A percentile compares a stretch with the other conserved stretches of the same genome.
phyloP scores from a whole-genome alignment of 192 early-diverging fungal species.

The Coemansia sp. region DNA sequence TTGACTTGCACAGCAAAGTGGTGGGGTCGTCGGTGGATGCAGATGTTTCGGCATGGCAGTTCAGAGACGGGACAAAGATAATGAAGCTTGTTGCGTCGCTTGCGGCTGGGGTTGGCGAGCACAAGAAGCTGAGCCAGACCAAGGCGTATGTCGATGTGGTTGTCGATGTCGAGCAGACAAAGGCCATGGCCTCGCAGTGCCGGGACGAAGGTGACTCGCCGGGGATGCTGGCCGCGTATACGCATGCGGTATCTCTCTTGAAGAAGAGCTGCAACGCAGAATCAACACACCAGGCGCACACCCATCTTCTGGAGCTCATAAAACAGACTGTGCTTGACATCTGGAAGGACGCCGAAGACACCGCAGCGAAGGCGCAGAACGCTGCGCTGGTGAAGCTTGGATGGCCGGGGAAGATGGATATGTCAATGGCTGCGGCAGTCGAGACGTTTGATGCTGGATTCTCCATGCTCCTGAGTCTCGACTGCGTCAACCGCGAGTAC shows the following conservation, averaged over 20 bases:
- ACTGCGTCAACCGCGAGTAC: slow-evolving; percentile 23
- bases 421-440: slow-evolving; percentile 22
- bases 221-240: slow-evolving; percentile 25
- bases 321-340: slow-evolving; percentile 22
- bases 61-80: slow-evolving; percentile 36
- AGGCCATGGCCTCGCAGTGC: slow-evolving; percentile 15
- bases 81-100: slow-evolving; percentile 40
- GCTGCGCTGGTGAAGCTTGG: slow-evolving; percentile 34
- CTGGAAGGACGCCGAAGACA: slow-evolving; percentile 25
- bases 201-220: slow-evolving; percentile 13
- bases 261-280: background rate
- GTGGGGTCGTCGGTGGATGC: slow-evolving; percentile 28
- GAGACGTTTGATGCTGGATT: slow-evolving; percentile 35
- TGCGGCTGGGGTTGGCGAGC: slow-evolving; percentile 27
- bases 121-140: slow-evolving; percentile 30
- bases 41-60: slow-evolving; percentile 40
- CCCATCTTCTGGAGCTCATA: slow-evolving; percentile 29
- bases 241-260: slow-evolving; percentile 20
- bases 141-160: slow-evolving; percentile 43
- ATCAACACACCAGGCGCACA: slow-evolving; percentile 1
- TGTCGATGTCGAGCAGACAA: slow-evolving; percentile 30
- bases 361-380: slow-evolving; percentile 25
- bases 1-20: slow-evolving; percentile 40
- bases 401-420: slow-evolving; percentile 42
- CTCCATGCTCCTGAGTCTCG: slow-evolving; percentile 32